Base-by-base conservation (phyloP, 2,329 filamentous ascomycete genomes). In the Fusarium sp. region DNA sequence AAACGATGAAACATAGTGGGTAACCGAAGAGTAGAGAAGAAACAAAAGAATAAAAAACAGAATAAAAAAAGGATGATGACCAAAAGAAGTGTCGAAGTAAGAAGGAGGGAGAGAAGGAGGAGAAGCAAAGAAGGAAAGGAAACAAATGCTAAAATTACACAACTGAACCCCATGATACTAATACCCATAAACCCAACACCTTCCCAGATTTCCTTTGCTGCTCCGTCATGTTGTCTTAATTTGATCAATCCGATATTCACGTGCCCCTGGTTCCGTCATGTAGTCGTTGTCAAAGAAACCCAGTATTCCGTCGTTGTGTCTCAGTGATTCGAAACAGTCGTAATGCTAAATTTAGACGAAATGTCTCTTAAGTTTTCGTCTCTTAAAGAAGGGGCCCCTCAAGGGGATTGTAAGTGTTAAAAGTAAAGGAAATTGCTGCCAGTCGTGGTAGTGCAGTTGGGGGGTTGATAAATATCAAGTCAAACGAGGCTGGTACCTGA, bases 81-180 rank as follows among this genome's bases (percentile, higher is more conserved):
- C 30, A 59, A 58, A 38, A 54, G 47, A 30, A 50, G 33, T 34
- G 9, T 30, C 42, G 31, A 41, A 41, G 31, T 51, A 56, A 41
- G 58, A 53, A 52, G 20, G 33, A 20, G 13, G 30, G 55, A 42
- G 28, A 62, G 46, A 45, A 57, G 20, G 33, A 47, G 33, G 49
- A 45, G 38, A 57, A 56, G 41, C 51, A 38, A 34, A 37, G n/a
- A 44, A 42, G 26, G 28, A 26, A 66, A 47, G 20, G 34, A 44
- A 44, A 40, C 13, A 61, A 42, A 54, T 70, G 67, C 54, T 68
- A 73, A 55, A 65, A 60, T 56, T 72, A 62, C 61, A 72, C 57
- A 62, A 47, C 45, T 53, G 31, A 57, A 65, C 41, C 44, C 33
- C 56, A 40, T 51, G 47, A 62, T 71, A 63, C 52, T 53, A 51